A percentile compares a stretch with the other conserved stretches of the same genome.
These are phyloP conservation scores for Cucurbita ficifolia DNA, from an alignment of 306 rosid genomes.

Conservation along the genomic window DNA sequence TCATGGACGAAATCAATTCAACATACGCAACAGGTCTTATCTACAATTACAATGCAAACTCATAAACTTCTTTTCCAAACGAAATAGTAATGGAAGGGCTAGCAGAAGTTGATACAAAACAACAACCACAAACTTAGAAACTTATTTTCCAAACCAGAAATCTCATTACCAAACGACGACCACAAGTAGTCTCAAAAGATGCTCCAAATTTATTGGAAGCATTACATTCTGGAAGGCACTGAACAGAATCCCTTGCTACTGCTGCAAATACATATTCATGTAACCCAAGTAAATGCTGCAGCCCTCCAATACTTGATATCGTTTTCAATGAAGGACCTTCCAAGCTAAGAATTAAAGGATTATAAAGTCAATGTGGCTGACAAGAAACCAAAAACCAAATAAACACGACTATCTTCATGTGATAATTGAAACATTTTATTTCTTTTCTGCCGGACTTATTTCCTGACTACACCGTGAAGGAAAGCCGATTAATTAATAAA, in stretches of 20 bases:
- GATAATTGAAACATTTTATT: neutral
- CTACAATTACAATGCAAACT: constrained; percentile 21
- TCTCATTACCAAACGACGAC: constrained; percentile 58
- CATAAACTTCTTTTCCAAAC: neutral
- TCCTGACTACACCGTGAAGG: neutral
- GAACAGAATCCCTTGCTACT: constrained; percentile 62
- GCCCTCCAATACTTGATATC: constrained; percentile 62
- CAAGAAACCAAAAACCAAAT: neutral
- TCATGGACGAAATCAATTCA: constrained; percentile 59
- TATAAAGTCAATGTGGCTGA: neutral
- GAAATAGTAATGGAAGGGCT: neutral
- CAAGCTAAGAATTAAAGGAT: constrained; percentile 18
- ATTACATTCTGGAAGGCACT: constrained; percentile 52
- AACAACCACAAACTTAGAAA: no score
- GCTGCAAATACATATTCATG: constrained; percentile 47
- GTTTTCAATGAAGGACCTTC: constrained; percentile 62
- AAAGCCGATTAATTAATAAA: neutral
- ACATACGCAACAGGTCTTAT: constrained; percentile 64
- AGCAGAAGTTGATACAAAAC: neutral
- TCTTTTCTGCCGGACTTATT: neutral
- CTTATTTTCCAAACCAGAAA: neutral
- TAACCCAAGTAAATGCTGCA: constrained; percentile 51
- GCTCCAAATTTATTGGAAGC: constrained; percentile 52
- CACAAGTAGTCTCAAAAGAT: constrained; percentile 75
- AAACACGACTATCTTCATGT: neutral